Base-by-base conservation (phyloP, 2,329 filamentous ascomycete genomes). In the Scedosporium minutisporum region DNA sequence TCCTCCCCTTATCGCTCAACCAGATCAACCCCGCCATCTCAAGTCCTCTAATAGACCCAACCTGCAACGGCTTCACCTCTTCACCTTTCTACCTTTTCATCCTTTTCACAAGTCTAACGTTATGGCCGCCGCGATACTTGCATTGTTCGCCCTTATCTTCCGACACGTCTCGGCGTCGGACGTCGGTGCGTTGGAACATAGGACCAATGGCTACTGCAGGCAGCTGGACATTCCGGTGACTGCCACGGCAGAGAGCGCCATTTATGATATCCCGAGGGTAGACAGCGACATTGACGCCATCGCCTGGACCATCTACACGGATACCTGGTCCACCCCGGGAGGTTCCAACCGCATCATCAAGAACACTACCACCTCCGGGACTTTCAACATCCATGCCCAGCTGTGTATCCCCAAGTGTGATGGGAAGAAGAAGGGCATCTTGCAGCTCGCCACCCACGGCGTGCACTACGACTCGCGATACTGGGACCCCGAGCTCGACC, bases 401-500 rank as follows among this genome's bases (percentile, higher is more conserved):
- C 62, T 68, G 46, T 68, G 66, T 38, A 53, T 68, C 44, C 66
- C 65, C 14, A 57, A 61, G 18, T 6, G 21, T 12, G 9, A 23
- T 12, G 57, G 58, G 41, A 57, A 64, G 64, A 66, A 33, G 29
- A 33, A 33, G 29, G 29, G 6, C 55, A 68, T 67, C 58, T 62
- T 77, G n/a, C 74, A 76, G 65, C 71, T 77, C 60, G 68, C 74
- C 18, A 75, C 73, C 7, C 74, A 76, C 63, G 74, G 75, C 25
- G 69, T 73, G 46, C 70, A 57, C 46, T 65, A 61, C 44, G 61
- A 55, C 23, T 62, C 59, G 57, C 80, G 76, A 38, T 86, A 85
- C 71, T 86, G 82, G 82, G 81, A 86, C 67, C 67, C 81, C 6
- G 68, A 80, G 0, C 78, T 74, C 72, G 76, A 81, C 66, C 74